Conservation (phyloP, 1,284 basidiomycete genomes). For the Cutaneotrichosporon daszewskae region DNA sequence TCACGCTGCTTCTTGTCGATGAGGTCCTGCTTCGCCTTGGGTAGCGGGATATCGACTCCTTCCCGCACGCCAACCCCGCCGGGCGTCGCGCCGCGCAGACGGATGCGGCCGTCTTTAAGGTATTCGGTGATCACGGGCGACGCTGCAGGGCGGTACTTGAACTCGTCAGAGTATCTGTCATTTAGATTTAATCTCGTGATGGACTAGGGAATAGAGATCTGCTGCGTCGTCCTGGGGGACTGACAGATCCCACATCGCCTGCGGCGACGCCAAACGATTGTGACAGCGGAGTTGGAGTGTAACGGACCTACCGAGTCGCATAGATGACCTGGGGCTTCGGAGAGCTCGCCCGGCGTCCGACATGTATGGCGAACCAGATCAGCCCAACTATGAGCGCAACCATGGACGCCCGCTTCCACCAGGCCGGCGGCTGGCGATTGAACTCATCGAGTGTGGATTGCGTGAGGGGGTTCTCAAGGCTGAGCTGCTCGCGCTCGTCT, state of each 20-base stretch:
- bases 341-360: conserved; percentile 16
- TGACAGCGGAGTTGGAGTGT: too few relatives aligned
- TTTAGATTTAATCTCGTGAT: too few relatives aligned
- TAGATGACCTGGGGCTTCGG: conserved; percentile 43
- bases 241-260: too few relatives aligned
- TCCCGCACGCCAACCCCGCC: conserved; percentile 43
- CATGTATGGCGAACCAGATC: conserved; percentile 31
- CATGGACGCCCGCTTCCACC: conserved; percentile 38
- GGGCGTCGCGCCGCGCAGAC: conserved; percentile 44
- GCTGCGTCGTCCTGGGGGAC: too few relatives aligned
- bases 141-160: conserved; percentile 48
- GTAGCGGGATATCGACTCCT: conserved; percentile 34
- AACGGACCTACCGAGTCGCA: conserved; percentile 39
- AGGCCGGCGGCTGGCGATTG: conserved; percentile 38
- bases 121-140: conserved; percentile 49
- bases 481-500: conserved; percentile 6
- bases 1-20: conserved; percentile 2
- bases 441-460: conserved; percentile 30
- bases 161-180: conserved; percentile 47
- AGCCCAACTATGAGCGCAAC: conserved; percentile 31
- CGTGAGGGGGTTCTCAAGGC: conserved; percentile 10
- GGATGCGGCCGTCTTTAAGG: conserved; percentile 44
- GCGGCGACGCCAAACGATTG: too few relatives aligned
- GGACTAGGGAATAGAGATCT: too few relatives aligned
- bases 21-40: conserved; percentile 19